phyloP scores from a whole-genome alignment of 2,329 filamentous ascomycete species.

The Fusarium sororula region DNA sequence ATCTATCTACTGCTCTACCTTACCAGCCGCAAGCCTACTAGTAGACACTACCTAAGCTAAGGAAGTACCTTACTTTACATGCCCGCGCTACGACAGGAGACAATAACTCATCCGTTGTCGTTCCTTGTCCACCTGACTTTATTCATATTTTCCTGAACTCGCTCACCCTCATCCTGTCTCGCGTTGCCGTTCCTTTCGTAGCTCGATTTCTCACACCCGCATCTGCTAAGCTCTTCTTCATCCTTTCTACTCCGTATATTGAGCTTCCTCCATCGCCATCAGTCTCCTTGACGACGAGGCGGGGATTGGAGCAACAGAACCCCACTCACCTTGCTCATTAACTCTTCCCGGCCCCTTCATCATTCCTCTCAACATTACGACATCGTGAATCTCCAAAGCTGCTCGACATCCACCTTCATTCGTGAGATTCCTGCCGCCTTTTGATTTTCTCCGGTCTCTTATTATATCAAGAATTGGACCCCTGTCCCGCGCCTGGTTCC shows the following conservation, averaged over 20 bases:
- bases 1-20: constrained; percentile 3
- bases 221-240: constrained; percentile 1
- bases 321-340: constrained; percentile 32
- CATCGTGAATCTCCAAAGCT: constrained; percentile 3
- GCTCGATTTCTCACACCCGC: not conserved
- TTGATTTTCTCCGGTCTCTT: not conserved
- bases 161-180: not conserved
- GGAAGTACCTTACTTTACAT: not conserved
- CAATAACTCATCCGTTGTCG: constrained; percentile 11
- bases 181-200: not conserved
- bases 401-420: not conserved
- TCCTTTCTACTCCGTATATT: not conserved
- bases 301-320: constrained; percentile 31
- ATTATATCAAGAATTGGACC: constrained; percentile 2
- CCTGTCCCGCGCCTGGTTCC: not conserved
- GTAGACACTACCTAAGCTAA: not conserved
- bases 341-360: constrained; percentile 20
- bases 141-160: not conserved
- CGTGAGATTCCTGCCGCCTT: not conserved
- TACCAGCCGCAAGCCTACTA: not conserved
- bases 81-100: not conserved
- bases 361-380: constrained; percentile 22
- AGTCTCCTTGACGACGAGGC: constrained; percentile 26
- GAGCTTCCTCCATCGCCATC: constrained; percentile 1
- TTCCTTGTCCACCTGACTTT: constrained; percentile 5